A percentile compares a stretch with the other conserved stretches of the same genome.
Conservation (phyloP, 2,329 filamentous ascomycete genomes). For the Biscogniauxia sp. region DNA sequence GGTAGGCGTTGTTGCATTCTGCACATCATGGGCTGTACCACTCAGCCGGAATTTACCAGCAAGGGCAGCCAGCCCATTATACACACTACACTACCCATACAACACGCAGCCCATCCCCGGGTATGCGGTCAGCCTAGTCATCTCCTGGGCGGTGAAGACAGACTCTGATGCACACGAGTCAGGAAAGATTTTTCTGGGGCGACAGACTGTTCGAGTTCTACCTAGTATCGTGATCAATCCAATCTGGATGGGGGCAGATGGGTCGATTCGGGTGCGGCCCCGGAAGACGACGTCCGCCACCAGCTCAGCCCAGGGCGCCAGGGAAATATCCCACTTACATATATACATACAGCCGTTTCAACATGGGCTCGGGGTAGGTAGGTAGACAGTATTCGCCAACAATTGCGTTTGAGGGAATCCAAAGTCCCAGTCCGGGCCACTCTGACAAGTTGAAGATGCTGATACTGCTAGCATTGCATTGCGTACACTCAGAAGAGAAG, state of each 20-base stretch:
- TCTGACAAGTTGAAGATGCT: not conserved
- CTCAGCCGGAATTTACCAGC: not conserved
- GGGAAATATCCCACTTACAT: not conserved
- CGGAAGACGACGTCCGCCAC: slow-evolving; percentile 2
- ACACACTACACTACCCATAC: not conserved
- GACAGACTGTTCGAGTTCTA: not conserved
- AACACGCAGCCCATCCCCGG: not conserved
- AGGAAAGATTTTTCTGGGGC: not conserved
- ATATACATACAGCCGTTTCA: not conserved
- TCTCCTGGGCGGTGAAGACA: not conserved
- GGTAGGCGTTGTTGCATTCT: slow-evolving; percentile 1
- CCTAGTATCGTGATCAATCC: not conserved
- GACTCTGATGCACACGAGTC: not conserved
- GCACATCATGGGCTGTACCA: slow-evolving; percentile 3
- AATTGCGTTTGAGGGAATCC: not conserved
- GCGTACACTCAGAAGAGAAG: not conserved
- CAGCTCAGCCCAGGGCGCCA: not conserved
- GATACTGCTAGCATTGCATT: no score
- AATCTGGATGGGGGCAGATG: not conserved
- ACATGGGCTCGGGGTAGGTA: not conserved
- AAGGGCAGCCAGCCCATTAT: not conserved
- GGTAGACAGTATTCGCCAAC: not conserved
- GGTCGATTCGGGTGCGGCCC: not conserved
- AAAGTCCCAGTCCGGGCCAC: not conserved
- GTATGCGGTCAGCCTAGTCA: not conserved